phyloP scores from a whole-genome alignment of 371 early-diverging fungal species.

The Mucor circinelloides region DNA sequence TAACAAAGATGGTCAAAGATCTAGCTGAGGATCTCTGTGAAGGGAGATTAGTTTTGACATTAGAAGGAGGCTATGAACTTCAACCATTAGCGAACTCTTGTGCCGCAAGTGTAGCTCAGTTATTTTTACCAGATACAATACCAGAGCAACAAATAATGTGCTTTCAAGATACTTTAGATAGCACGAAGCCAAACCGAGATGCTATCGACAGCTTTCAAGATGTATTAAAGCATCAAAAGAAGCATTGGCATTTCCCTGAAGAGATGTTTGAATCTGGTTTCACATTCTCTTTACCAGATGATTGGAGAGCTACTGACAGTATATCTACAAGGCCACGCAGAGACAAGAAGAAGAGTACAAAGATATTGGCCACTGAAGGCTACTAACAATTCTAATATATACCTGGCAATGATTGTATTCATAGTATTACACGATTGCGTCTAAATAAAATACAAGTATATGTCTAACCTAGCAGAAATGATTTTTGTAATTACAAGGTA shows the following conservation, averaged over 20 bases:
- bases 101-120: slow-evolving; percentile 51
- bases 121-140: slow-evolving; percentile 40
- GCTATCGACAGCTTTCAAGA: slow-evolving; percentile 51
- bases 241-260: slow-evolving; percentile 56
- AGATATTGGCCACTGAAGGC: slow-evolving; percentile 32
- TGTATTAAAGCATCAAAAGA: slow-evolving; percentile 46
- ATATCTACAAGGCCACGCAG: slow-evolving; percentile 55
- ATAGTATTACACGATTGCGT: too few species aligned
- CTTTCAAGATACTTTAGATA: slow-evolving; percentile 46
- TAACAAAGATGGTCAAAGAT: slow-evolving; percentile 59
- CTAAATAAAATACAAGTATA: too few species aligned
- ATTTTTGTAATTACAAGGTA: too few species aligned
- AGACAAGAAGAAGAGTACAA: slow-evolving; percentile 39
- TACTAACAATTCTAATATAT: slow-evolving; percentile 10
- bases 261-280: slow-evolving; percentile 44
- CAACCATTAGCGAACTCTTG: slow-evolving; percentile 50
- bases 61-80: slow-evolving; percentile 60
- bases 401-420: neutral
- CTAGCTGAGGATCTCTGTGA: slow-evolving; percentile 55
- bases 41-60: slow-evolving; percentile 56
- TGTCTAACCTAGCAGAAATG: too few species aligned
- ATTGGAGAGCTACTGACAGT: slow-evolving; percentile 61
- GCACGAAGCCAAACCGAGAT: slow-evolving; percentile 59
- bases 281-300: slow-evolving; percentile 54
- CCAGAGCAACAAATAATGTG: slow-evolving; percentile 40